Evolutionary conservation across 129 eudicot genomes (phyloP).

Genomic region (Lonicera japonica): DNA sequence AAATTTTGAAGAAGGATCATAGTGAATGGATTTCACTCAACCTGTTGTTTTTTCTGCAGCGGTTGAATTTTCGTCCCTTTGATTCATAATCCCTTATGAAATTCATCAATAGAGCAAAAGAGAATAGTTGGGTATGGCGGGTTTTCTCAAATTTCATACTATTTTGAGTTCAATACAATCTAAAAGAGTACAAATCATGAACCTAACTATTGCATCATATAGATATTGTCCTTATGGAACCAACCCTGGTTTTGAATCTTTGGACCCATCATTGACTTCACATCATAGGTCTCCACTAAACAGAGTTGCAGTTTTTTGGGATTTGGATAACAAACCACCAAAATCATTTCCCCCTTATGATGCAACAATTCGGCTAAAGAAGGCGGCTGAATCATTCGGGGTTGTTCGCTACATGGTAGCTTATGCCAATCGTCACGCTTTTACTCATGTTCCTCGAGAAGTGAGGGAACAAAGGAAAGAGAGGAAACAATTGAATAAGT

Average conservation of each 20-base stretch:
- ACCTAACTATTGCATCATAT: slow-evolving; percentile 2
- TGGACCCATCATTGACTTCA: slow-evolving; percentile 18
- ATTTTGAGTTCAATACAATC: slow-evolving; percentile 1
- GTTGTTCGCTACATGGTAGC: slow-evolving; percentile 58
- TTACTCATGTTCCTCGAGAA: slow-evolving; percentile 48
- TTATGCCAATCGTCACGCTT: slow-evolving; percentile 57
- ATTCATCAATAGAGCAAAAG: not conserved
- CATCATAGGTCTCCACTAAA: slow-evolving; percentile 16
- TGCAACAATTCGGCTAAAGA: slow-evolving; percentile 60
- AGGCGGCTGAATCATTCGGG: slow-evolving; percentile 54
- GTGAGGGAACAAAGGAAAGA: slow-evolving; percentile 43
- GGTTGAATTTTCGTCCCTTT: not conserved
- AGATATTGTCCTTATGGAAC: slow-evolving; percentile 17
- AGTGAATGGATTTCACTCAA: no score
- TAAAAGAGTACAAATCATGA: slow-evolving; percentile 10
- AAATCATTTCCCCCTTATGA: slow-evolving; percentile 58
- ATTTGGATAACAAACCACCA: slow-evolving; percentile 82
- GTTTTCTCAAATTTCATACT: slow-evolving; percentile 6
- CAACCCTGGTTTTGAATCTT: slow-evolving; percentile 11
- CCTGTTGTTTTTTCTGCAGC: not conserved
- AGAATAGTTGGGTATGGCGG: slow-evolving; percentile 13
- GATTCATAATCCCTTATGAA: not conserved
- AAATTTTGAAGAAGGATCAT: no score
- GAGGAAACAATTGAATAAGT: slow-evolving; percentile 28
- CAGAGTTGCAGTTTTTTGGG: slow-evolving; percentile 79